Base-by-base conservation (phyloP, 1,139 yeast species). In the Kluyveromyces sp. region DNA sequence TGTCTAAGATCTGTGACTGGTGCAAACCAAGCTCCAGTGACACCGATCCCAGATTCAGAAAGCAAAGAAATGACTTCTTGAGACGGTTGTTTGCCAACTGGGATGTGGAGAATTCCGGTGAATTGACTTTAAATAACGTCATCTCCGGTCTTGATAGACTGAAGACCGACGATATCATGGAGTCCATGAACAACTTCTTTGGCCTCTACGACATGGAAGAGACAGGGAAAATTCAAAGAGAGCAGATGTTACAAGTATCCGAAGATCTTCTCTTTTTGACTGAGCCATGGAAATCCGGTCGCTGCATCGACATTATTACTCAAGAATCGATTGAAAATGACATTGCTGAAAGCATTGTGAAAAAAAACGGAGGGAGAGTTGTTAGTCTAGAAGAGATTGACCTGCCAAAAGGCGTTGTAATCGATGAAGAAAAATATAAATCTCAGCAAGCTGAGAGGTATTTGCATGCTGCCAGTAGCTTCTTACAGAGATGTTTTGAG, bases 1-100 rank as follows among this genome's bases (percentile, higher is more conserved):
- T 92, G 80, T 70, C 82, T 3, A 89, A 87, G 40, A 71, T 88
- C 12, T 83, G 88, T 47, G 92, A 83, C 56, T 92, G 96, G 94
- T 77, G 77, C 2, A 65, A 67, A 9, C 60, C 70, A 2, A 65
- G 70, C 31, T 65, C 63, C 6, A 62, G 61, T 37, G 65, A 64
- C 31, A 60, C 60, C 15, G 64, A 66, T 42, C 67, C 67, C 18
- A 69, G 71, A 34, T 60, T 54, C 45, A 42, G 49, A 17, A 46
- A 51, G 33, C 65, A 61, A 39, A 58, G 56, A 32, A 43, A 46
- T 28, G 75, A 70, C 42, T 85, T 87, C 57, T 65, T 87, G 36
- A 68, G 68, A 35, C 70, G 88, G 40, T 61, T 89, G 36, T 89
- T 84, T 60, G 64, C 65, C n/a, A 69, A 74, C 37, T 86, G 95